Base-by-base conservation (phyloP, 225 moss, liverwort and hornwort species). In the Pleurozium schreberi region DNA sequence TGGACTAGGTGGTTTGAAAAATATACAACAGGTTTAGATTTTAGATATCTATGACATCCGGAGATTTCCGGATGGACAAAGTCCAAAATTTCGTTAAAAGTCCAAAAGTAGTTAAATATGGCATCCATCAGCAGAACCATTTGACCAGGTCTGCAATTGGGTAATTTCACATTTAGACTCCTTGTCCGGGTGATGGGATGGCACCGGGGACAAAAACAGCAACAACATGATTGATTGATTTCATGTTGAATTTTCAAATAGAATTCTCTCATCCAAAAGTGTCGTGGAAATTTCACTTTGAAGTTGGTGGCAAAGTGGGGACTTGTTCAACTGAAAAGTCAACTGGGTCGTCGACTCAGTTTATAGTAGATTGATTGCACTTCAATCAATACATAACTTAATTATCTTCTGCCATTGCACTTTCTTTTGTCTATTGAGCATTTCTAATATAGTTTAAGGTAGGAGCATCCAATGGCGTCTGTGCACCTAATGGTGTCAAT, bases 271-370 rank as follows among this genome's bases (percentile, higher is more conserved):
- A n/a, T 40, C 22, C 18, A 81, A 31, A 42, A 34, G 49, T 21
- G 49, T 21, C 14, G 18, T 13, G 52, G 30, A 50, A 69, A 47
- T 69, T 85, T 25, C 34, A 21, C 67, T 76, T 55, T 5, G 26
- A 77, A 59, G 42, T n/a, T n/a, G n/a, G n/a, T 34, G 42, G 59
- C 75, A 75, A 59, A 86, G 50, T n/a, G 4, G 34, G n/a, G 58
- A 33, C 49, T 58, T 17, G 18, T 73, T 81, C 34, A 38, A 70
- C 16, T 38, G 11, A 28, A 3, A 42, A 40, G 27, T 30, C 80
- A 80, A 27, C 8, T 0, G 7, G 16, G 28, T 11, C 0, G 10
- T 18, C n/a, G 60, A 19, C 28, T 15, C 34, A 71, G 19, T 49
- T 45, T 70, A 33, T 10, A 11, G 50, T 14, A 25, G 20, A 52